Evolutionary conservation across 2,329 filamentous ascomycete species (phyloP).

Genomic region (Beauveria scarabaeidicola): DNA sequence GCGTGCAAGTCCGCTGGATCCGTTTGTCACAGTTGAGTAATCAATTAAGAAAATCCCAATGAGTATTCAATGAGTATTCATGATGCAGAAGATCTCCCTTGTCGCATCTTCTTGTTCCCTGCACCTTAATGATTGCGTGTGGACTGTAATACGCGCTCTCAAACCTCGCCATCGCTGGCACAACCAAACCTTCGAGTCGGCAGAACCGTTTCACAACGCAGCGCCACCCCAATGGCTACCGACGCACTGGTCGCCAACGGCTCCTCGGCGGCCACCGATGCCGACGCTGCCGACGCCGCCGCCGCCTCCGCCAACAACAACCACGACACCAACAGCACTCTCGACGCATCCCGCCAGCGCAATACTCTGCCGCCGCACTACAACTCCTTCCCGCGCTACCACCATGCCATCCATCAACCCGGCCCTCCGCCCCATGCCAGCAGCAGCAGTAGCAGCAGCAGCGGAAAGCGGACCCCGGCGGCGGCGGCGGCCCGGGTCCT

Average conservation of each 20-base stretch:
- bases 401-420: constrained; percentile 8
- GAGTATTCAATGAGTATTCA: too few relatives aligned
- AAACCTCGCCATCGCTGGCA: not conserved
- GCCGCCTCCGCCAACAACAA: not conserved
- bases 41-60: not conserved
- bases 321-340: not conserved
- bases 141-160: not conserved
- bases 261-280: not conserved
- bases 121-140: not conserved
- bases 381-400: constrained; percentile 13
- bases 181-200: too few relatives aligned
- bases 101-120: too few relatives aligned
- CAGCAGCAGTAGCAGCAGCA: not conserved
- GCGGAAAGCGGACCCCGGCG: not conserved
- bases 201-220: too few relatives aligned
- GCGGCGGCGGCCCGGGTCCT: constrained; percentile 22
- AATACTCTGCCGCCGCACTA: constrained; percentile 13
- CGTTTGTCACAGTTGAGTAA: not conserved
- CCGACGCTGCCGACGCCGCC: not conserved
- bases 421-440: not conserved
- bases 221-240: not conserved
- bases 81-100: too few relatives aligned
- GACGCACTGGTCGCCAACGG: not conserved
- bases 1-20: not conserved
- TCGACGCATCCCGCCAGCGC: not conserved